Evolutionary conservation across 228 moss, liverwort and hornwort genomes (phyloP).

Genomic region (Sphagnum magellanicum): DNA sequence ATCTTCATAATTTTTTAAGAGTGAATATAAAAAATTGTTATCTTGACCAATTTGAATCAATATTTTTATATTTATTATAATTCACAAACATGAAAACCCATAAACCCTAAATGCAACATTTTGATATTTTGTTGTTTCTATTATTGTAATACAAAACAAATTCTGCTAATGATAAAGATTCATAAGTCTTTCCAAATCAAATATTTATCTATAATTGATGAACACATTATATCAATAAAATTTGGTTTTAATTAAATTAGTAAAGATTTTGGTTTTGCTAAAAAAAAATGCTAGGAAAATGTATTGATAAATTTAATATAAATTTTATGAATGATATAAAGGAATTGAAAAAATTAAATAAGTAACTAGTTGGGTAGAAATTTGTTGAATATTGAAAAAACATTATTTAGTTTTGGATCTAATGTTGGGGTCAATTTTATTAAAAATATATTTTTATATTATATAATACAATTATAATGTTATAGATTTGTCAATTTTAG

Average conservation of each 20-base stretch:
- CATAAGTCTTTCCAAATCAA: too few species aligned
- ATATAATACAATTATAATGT: neutral
- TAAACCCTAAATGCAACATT: neutral
- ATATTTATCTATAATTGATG: too few species aligned
- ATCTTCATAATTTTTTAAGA: too few species aligned
- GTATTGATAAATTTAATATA: neutral
- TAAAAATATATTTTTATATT: neutral
- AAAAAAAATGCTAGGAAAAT: neutral
- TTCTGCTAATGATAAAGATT: neutral
- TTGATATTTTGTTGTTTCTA: neutral
- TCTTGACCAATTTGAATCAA: too few species aligned
- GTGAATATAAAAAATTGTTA: too few species aligned
- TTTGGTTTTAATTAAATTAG: neutral
- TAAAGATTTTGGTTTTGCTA: neutral
- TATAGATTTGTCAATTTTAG: neutral
- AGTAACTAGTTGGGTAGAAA: neutral
- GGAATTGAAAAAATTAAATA: neutral
- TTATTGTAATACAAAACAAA: neutral
- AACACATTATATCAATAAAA: neutral
- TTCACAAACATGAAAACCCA: too few species aligned
- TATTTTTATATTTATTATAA: too few species aligned
- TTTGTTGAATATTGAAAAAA: neutral
- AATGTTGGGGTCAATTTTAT: neutral
- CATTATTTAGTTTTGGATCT: neutral
- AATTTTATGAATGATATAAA: neutral